A percentile compares a stretch with the other conserved stretches of the same genome.
Conservation (phyloP, 2,329 filamentous ascomycete genomes). For the Xylaria hypoxylon region DNA sequence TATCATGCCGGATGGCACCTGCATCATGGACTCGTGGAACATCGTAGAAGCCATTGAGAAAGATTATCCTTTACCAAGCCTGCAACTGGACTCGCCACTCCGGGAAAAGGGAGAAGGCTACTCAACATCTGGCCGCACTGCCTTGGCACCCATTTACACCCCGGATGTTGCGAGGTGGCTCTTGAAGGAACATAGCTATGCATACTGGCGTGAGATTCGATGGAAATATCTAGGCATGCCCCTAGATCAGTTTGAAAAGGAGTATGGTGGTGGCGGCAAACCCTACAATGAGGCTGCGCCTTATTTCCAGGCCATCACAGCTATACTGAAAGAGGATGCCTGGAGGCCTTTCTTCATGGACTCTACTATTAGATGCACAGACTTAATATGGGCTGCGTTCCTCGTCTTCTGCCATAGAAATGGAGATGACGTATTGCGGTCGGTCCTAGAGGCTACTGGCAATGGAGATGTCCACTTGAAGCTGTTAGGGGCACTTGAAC, state of each 20-base stretch:
- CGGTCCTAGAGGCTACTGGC: conserved; percentile 54
- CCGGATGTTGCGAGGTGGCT: conserved; percentile 61
- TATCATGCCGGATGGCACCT: conserved; percentile 61
- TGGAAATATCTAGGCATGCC: conserved; percentile 61
- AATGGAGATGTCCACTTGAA: conserved; percentile 54
- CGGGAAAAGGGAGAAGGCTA: conserved; percentile 57
- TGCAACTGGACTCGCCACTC: conserved; percentile 67
- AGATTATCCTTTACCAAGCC: conserved; percentile 65
- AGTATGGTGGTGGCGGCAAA: conserved; percentile 14
- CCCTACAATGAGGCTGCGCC: conserved; percentile 59
- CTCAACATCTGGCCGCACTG: conserved; percentile 52
- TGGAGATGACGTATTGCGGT: conserved; percentile 52
- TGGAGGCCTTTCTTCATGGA: conserved; percentile 73
- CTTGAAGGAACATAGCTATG: conserved; percentile 61
- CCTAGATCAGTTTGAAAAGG: conserved; percentile 51
- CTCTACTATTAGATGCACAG: conserved; percentile 64
- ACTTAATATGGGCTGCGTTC: conserved; percentile 66
- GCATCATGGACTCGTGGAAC: conserved; percentile 71
- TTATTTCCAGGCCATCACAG: conserved; percentile 53
- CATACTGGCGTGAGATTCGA: conserved; percentile 69
- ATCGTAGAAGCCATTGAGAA: conserved; percentile 71
- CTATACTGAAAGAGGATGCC: conserved; percentile 63
- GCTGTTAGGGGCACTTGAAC: conserved; percentile 55
- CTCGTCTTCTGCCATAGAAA: conserved; percentile 53
- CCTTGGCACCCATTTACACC: conserved; percentile 57